These are phyloP conservation scores for Laguncularia racemosa DNA, from an alignment of 345 rosid genomes.

Conservation along the genomic window DNA sequence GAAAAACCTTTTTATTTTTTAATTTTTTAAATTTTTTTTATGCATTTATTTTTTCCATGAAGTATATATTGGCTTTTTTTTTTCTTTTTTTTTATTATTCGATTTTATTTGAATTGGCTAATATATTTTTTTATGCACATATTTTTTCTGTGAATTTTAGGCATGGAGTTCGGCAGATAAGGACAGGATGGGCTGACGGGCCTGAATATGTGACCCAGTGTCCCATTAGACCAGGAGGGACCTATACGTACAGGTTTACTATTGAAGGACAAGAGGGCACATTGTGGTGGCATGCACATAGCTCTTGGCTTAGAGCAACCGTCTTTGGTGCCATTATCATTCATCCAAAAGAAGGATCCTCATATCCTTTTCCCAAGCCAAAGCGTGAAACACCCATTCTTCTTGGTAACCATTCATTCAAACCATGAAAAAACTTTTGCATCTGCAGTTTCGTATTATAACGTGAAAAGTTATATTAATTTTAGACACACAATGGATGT, in stretches of 20 bases:
- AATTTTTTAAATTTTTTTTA: neutral
- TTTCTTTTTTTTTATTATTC: too few relatives aligned
- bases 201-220: conserved; percentile 94
- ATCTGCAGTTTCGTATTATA: too few relatives aligned
- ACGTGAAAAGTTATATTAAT: too few relatives aligned
- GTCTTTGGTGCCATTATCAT: conserved; percentile 87
- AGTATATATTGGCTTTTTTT: neutral
- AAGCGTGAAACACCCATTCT: conserved; percentile 53
- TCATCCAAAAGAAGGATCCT: conserved; percentile 49
- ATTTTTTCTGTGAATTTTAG: conserved; percentile 15
- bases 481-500: too few relatives aligned
- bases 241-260: conserved; percentile 78
- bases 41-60: neutral
- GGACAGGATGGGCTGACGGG: conserved; percentile 95
- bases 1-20: too few relatives aligned
- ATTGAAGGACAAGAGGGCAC: conserved; percentile 92
- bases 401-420: conserved; percentile 43
- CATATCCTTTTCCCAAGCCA: conserved; percentile 74
- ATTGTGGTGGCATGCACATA: conserved; percentile 98
- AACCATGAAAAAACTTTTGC: too few relatives aligned
- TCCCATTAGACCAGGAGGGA: conserved; percentile 82
- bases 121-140: too few relatives aligned
- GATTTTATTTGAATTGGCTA: too few relatives aligned
- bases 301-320: conserved; percentile 95
- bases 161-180: conserved; percentile 85